phyloP scores from a whole-genome alignment of 2,329 filamentous ascomycete genomes.

The Trematosphaeria pertusa region DNA sequence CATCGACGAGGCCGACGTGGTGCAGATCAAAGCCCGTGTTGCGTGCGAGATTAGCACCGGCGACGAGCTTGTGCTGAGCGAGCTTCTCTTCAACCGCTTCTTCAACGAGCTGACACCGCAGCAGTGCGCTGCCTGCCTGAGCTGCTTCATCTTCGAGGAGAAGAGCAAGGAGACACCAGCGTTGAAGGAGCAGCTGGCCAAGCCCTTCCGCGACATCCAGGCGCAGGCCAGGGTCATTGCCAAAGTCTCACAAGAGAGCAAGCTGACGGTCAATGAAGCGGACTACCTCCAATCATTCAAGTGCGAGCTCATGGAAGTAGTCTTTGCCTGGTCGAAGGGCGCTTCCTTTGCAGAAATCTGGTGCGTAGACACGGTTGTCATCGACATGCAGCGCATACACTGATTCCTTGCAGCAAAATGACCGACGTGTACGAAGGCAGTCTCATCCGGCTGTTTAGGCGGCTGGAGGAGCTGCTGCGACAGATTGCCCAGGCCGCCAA shows the following conservation, averaged over 20 bases:
- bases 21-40: constrained; percentile 95
- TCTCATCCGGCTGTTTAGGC: constrained; percentile 92
- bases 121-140: constrained; percentile 83
- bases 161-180: constrained; percentile 77
- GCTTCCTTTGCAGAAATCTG: constrained; percentile 92
- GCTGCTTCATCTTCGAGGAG: constrained; percentile 97
- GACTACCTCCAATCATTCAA: constrained; percentile 91
- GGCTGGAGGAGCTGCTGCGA: constrained; percentile 89
- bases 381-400: constrained; percentile 8
- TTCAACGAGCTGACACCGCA: constrained; percentile 96
- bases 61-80: constrained; percentile 90
- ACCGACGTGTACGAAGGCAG: constrained; percentile 98
- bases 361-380: constrained; percentile 62
- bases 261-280: constrained; percentile 91
- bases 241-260: constrained; percentile 93
- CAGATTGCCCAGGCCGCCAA: constrained; percentile 96
- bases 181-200: constrained; percentile 82
- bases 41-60: constrained; percentile 98
- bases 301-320: constrained; percentile 96
- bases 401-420: constrained; percentile 89
- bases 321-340: constrained; percentile 89
- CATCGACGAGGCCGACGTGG: constrained; percentile 93
- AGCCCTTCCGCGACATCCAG: constrained; percentile 86
- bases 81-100: constrained; percentile 95
- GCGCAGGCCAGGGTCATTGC: constrained; percentile 86